Conservation (phyloP, 2,329 filamentous ascomycete species). For the Tolypocladium amazonense region DNA sequence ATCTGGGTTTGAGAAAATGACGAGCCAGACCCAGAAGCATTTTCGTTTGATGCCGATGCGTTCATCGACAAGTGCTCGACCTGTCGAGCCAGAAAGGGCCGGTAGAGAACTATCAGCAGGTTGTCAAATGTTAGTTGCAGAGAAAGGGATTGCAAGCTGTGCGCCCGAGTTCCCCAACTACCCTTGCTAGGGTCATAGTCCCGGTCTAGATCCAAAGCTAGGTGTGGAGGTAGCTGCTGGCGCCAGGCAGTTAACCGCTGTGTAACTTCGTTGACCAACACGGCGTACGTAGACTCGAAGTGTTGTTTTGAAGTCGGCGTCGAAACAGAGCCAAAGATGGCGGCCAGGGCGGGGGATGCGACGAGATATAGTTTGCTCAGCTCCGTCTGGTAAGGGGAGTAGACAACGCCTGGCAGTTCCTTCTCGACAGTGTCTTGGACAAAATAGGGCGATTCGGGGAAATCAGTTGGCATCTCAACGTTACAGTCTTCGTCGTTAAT, state of each 20-base stretch:
- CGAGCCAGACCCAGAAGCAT: neutral
- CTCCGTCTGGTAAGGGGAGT: conserved; percentile 14
- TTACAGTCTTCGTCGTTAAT: conserved; percentile 30
- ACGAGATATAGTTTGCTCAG: conserved; percentile 18
- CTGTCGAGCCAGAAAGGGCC: conserved; percentile 26
- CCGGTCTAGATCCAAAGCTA: neutral
- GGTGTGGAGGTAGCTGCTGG: neutral
- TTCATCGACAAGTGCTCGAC: conserved; percentile 15
- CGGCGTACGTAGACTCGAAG: conserved; percentile 1
- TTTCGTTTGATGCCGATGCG: neutral
- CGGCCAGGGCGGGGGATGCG: conserved; percentile 17
- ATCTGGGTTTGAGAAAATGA: neutral
- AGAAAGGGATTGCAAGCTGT: conserved; percentile 24
- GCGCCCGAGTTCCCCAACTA: neutral
- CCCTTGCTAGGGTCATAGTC: neutral
- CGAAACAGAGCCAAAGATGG: conserved; percentile 12
- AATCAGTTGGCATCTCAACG: conserved; percentile 20
- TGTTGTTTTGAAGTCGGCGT: neutral
- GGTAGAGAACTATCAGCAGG: conserved; percentile 28
- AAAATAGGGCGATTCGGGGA: conserved; percentile 20
- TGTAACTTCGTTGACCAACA: neutral
- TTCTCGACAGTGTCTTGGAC: neutral
- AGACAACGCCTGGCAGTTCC: conserved; percentile 4
- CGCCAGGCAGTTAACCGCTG: neutral
- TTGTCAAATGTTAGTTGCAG: conserved; percentile 32